phyloP scores from a whole-genome alignment of 352 stramenopile genomes.

The Halophytophthora polymorphica region DNA sequence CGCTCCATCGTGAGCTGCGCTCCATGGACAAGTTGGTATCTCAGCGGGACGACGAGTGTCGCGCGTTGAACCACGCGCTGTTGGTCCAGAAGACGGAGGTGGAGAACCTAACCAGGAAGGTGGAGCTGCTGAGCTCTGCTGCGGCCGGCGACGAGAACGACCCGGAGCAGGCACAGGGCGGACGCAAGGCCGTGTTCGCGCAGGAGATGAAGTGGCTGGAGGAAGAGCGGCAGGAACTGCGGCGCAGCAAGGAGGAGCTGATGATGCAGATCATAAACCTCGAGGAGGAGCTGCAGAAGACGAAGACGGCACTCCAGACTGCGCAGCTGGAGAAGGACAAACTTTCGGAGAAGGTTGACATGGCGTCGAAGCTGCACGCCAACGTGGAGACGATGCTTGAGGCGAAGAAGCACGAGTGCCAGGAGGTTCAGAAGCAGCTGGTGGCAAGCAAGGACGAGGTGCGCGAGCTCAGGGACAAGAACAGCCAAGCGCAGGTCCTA shows the following conservation, averaged over 20 bases:
- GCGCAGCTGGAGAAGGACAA: constrained; percentile 48
- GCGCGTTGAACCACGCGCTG: constrained; percentile 51
- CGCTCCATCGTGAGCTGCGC: constrained; percentile 60
- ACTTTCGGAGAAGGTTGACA: constrained; percentile 30
- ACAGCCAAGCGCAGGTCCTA: constrained; percentile 35
- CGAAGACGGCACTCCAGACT: constrained; percentile 33
- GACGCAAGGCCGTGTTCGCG: constrained; percentile 34
- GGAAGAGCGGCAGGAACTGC: constrained; percentile 56
- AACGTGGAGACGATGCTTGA: constrained; percentile 47
- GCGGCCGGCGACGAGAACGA: constrained; percentile 1
- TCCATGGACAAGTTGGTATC: constrained; percentile 70
- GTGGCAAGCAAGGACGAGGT: constrained; percentile 48
- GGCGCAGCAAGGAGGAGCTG: constrained; percentile 51
- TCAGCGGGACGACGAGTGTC: constrained; percentile 71
- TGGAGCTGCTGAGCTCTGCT: constrained; percentile 26
- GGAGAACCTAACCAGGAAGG: constrained; percentile 40
- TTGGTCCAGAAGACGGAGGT: constrained; percentile 54
- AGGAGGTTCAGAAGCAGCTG: constrained; percentile 39
- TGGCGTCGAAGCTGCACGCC: constrained; percentile 33
- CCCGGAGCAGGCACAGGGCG: constrained; percentile 8
- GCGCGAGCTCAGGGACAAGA: constrained; percentile 33
- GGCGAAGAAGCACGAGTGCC: constrained; percentile 50
- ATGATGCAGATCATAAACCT: constrained; percentile 54
- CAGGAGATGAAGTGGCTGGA: constrained; percentile 78
- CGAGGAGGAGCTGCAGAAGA: constrained; percentile 52